Conservation (phyloP, 2,329 filamentous ascomycete genomes). For the Epicoccum nigrum region DNA sequence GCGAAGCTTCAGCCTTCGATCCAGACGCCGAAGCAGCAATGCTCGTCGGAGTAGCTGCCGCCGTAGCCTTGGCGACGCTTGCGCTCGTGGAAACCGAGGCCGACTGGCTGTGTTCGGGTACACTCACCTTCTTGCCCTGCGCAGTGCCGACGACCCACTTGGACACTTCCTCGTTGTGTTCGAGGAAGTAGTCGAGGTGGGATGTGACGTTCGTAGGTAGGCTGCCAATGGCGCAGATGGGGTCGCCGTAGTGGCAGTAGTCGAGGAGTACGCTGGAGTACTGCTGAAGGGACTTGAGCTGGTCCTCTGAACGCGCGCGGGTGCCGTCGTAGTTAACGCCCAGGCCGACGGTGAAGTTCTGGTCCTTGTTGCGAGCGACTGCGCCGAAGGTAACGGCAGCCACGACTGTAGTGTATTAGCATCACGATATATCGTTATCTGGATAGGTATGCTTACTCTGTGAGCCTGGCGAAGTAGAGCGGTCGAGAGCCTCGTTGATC, state of each 20-base stretch:
- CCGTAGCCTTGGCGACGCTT: conserved; percentile 3
- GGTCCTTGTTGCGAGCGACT: conserved; percentile 27
- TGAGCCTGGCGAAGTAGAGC: conserved; percentile 22
- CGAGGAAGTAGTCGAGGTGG: conserved; percentile 63
- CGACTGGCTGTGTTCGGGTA: conserved; percentile 6
- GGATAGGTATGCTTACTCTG: conserved; percentile 21
- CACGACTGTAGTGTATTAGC: conserved; percentile 22
- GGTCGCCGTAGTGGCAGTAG: conserved; percentile 68
- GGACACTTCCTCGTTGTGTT: conserved; percentile 31
- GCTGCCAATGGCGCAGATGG: conserved; percentile 65
- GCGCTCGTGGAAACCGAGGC: conserved; percentile 10
- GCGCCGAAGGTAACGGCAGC: conserved; percentile 37
- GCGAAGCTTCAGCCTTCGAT: conserved; percentile 15
- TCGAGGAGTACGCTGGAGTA: conserved; percentile 58
- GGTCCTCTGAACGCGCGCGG: conserved; percentile 27
- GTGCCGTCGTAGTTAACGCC: conserved; percentile 30
- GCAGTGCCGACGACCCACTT: conserved; percentile 28
- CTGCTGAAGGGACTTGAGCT: conserved; percentile 23
- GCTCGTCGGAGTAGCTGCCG: conserved; percentile 4
- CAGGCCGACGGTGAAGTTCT: conserved; percentile 34
- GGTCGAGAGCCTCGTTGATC: conserved; percentile 28
- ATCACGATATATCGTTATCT: background rate
- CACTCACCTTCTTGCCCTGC: conserved; percentile 21
- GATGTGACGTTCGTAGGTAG: conserved; percentile 59
- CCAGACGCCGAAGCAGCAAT: conserved; percentile 12